These are phyloP conservation scores for Daucus carota DNA, from an alignment of 129 eudicot species.

Conservation along the genomic window DH1_v3.0 NC_030385.2:44766001-44766500, in stretches of 20 bases:
- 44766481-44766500: constrained; percentile 19
- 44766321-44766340: constrained; percentile 6
- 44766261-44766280: no score
- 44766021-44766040: constrained; percentile 12
- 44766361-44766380: constrained; percentile 43
- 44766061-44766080: constrained; percentile 23
- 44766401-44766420: neutral
- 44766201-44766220: no score
- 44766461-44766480: constrained; percentile 30
- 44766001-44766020: constrained; percentile 22
- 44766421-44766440: neutral
- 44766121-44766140: no score
- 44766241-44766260: neutral
- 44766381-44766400: constrained; percentile 18
- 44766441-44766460: constrained; percentile 22
- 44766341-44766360: constrained; percentile 20
- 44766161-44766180: no score
- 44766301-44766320: neutral
- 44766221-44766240: neutral
- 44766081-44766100: constrained; percentile 8
- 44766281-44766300: neutral
- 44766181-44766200: no score
- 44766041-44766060: constrained; percentile 12
- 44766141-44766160: no score
- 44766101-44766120: neutral